A percentile compares a stretch with the other conserved stretches of the same genome.
phyloP scores from a whole-genome alignment of 1,284 basidiomycete species.

The Apiotrichum laibachii region DNA sequence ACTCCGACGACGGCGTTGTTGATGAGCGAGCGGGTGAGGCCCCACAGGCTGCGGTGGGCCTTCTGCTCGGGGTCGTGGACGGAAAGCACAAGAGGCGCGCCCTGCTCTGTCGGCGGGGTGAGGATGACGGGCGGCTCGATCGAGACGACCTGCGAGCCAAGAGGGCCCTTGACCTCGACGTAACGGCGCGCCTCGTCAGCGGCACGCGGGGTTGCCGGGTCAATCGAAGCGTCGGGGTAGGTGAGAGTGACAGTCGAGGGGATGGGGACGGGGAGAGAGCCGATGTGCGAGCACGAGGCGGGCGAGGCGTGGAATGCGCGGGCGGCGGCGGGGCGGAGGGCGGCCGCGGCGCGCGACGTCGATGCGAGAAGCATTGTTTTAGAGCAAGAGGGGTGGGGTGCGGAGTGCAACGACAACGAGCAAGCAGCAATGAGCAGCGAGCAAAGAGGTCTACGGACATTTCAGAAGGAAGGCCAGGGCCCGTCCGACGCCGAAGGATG shows the following conservation, averaged over 20 bases:
- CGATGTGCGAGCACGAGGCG: constrained; percentile 61
- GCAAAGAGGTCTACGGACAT: neutral
- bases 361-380: neutral
- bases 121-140: constrained; percentile 63
- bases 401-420: neutral
- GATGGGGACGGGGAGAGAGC: constrained; percentile 70
- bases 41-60: constrained; percentile 86
- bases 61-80: constrained; percentile 71
- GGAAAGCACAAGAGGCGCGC: constrained; percentile 51
- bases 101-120: constrained; percentile 23
- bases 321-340: constrained; percentile 1
- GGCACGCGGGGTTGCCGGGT: constrained; percentile 28
- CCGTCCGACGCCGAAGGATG: no score
- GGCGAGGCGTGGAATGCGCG: constrained; percentile 35
- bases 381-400: neutral
- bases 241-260: constrained; percentile 63
- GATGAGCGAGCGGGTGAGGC: constrained; percentile 83
- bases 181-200: constrained; percentile 28
- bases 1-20: constrained; percentile 87
- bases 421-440: neutral
- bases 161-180: constrained; percentile 64
- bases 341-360: constrained; percentile 9
- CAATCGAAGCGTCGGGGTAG: constrained; percentile 41
- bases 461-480: no score
- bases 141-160: constrained; percentile 67